Evolutionary conservation across 768 basidiomycete species (phyloP).

Genomic region (Tylopilus cervinicoccineus): DNA sequence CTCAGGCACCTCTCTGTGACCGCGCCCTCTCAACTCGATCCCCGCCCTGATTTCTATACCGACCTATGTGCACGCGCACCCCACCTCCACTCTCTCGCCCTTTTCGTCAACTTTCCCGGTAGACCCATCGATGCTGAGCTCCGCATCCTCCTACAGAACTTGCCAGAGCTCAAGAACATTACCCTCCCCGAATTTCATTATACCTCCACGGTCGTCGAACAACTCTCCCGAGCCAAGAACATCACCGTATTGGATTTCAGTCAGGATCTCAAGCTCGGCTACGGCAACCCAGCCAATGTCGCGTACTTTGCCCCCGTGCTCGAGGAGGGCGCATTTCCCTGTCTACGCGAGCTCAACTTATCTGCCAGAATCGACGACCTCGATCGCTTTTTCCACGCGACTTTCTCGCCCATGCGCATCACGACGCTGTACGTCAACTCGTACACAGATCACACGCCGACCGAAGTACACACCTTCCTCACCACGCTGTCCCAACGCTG

Average conservation of each 20-base stretch:
- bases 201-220: conserved; percentile 44
- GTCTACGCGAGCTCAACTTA: conserved; percentile 48
- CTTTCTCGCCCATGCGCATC: conserved; percentile 46
- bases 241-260: conserved; percentile 52
- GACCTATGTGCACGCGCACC: conserved; percentile 50
- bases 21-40: conserved; percentile 18
- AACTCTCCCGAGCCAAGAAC: conserved; percentile 40
- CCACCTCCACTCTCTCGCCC: conserved; percentile 41
- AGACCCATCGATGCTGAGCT: conserved; percentile 39
- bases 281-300: conserved; percentile 43
- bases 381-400: conserved; percentile 39
- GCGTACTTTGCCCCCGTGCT: conserved; percentile 41
- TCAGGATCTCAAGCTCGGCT: conserved; percentile 45
- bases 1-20: conserved; percentile 39
- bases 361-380: conserved; percentile 44
- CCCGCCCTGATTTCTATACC: conserved; percentile 24
- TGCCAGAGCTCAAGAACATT: conserved; percentile 45
- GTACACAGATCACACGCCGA: conserved; percentile 40
- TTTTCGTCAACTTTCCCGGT: conserved; percentile 42
- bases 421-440: conserved; percentile 52
- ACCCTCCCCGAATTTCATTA: conserved; percentile 50
- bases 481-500: conserved; percentile 44
- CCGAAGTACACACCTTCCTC: conserved; percentile 41
- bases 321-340: conserved; percentile 48
- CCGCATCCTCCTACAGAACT: conserved; percentile 34